Evolutionary conservation across 768 basidiomycete species (phyloP), one percentile per base, ranked within the genome.

Genomic region (Hydnomerulius pinastri): DNA sequence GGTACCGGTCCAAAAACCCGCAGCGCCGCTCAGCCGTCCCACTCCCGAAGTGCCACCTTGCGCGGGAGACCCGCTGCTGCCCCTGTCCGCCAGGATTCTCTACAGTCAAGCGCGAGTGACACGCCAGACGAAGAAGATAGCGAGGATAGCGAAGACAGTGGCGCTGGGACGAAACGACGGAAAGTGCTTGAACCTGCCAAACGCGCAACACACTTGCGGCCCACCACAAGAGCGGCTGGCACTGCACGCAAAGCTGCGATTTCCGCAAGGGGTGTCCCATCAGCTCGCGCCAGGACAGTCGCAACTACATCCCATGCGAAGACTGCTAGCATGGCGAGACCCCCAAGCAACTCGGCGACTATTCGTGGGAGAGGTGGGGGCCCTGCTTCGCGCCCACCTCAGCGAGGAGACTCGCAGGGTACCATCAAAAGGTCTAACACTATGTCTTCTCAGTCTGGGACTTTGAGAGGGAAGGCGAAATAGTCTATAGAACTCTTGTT

Each of bases 161-260:
- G 44, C 33, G 37, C 43, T 25, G 55, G 50, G 20, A 41, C 35
- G 4, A 69, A 69, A 48, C 63, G 59, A 40, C 69, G 60, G 40
- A 65, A 38, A 18, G 56, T 69, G 21, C 37, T 69, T 18, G 57
- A 59, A 13, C 60, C 67, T 30, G 21, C 55, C 11, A 58, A 54
- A 46, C 67, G 67, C 30, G 56, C 50, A 41, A 60, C 60, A 10
- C 60, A 59, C 13, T 48, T 69, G 18, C 69, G 69, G 9, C 64
- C 67, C 8, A 30, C 38, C 20, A 18, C 43, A 32, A 60, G 51
- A 43, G 59, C 47, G 5, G n/a, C 37, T 15, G 51, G 44, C 27
- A 54, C 46, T 18, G 25, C 46, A 12, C 65, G 52, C 41, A 65
- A 58, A 43, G 38, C 23, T 10, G 8, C 50, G 9, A 24, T 55